phyloP scores from a whole-genome alignment of 192 early-diverging fungal genomes.

The Backusella psychrophila region DNA sequence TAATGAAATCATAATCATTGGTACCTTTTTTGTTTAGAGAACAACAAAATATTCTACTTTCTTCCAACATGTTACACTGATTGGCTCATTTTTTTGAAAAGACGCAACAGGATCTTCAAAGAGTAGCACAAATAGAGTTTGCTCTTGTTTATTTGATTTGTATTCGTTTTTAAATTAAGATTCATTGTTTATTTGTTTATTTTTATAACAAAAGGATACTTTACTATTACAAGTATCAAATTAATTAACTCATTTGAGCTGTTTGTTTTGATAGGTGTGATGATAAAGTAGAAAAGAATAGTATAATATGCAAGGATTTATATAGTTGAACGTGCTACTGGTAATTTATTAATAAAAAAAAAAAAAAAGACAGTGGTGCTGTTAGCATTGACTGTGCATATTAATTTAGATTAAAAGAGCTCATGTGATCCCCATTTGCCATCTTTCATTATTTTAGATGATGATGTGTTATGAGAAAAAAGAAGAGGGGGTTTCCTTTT shows the following conservation, averaged over 20 bases:
- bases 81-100: not conserved
- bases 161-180: not conserved
- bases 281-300: too few species aligned
- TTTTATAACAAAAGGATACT: not conserved
- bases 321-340: too few species aligned
- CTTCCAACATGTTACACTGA: not conserved
- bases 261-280: too few species aligned
- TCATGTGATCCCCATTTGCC: too few species aligned
- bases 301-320: too few species aligned
- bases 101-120: not conserved
- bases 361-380: too few species aligned
- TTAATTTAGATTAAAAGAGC: too few species aligned
- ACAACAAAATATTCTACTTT: not conserved
- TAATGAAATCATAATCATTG: not conserved
- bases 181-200: not conserved
- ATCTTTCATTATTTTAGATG: too few species aligned
- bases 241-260: not conserved
- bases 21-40: not conserved
- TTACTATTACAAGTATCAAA: not conserved
- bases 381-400: too few species aligned
- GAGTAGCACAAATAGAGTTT: not conserved
- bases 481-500: too few species aligned
- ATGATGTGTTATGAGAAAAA: too few species aligned
- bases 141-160: not conserved
- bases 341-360: too few species aligned